These are phyloP conservation scores for Phylloporus sp. DNA, from an alignment of 1,284 basidiomycete species.

Conservation along the genomic window DNA sequence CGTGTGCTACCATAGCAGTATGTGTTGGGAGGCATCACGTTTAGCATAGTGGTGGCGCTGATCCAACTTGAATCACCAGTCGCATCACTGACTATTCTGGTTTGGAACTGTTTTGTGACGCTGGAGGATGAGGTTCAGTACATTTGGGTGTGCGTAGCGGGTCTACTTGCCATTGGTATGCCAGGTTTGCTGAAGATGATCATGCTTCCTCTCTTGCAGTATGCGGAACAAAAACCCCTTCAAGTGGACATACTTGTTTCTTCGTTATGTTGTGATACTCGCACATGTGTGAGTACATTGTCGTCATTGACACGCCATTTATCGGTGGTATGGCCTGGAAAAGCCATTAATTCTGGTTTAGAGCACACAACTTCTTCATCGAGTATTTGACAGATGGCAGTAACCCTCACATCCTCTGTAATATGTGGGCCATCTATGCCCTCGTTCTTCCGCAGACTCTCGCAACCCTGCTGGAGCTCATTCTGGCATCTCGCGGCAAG, in stretches of 20 bases:
- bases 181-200: conserved; percentile 7
- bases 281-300: conserved; percentile 19
- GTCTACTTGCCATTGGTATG: background rate
- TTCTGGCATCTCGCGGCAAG: conserved; percentile 27
- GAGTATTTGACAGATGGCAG: conserved; percentile 13
- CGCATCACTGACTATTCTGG: conserved; percentile 18
- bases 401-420: conserved; percentile 19
- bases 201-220: conserved; percentile 4
- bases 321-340: too few relatives aligned
- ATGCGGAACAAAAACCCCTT: conserved; percentile 22
- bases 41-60: background rate
- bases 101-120: conserved; percentile 19
- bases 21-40: background rate
- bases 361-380: conserved; percentile 19
- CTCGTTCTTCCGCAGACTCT: conserved; percentile 12
- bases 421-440: conserved; percentile 17
- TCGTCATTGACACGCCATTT: background rate
- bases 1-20: conserved; percentile 23
- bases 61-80: conserved; percentile 13
- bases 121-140: conserved; percentile 26
- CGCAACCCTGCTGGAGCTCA: conserved; percentile 17
- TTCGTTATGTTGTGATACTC: conserved; percentile 20
- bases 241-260: conserved; percentile 30
- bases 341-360: conserved; percentile 2
- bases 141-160: conserved; percentile 24